These are phyloP conservation scores for Xylaria sp. DNA, from an alignment of 2,329 filamentous ascomycete genomes.

Conservation along the genomic window DNA sequence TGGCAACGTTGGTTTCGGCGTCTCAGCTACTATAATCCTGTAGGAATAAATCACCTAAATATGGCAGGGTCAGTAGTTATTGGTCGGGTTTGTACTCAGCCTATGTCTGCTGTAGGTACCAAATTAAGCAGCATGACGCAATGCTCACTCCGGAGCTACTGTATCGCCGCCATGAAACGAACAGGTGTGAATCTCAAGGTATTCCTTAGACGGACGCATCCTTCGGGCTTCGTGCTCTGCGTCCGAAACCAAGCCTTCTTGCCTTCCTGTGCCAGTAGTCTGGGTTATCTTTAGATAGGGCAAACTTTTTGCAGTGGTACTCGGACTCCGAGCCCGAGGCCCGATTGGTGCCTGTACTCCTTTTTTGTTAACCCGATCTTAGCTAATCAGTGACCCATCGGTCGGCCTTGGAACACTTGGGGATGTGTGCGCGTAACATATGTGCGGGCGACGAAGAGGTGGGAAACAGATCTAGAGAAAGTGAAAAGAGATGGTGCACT, in stretches of 20 bases:
- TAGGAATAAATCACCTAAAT: neutral
- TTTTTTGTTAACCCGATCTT: neutral
- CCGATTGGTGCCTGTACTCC: constrained; percentile 25
- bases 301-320: neutral
- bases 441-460: neutral
- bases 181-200: neutral
- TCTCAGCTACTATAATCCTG: constrained; percentile 7
- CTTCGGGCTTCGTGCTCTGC: constrained; percentile 23
- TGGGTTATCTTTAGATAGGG: constrained; percentile 10
- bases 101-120: neutral
- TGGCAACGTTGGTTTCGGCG: neutral
- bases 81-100: neutral
- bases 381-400: constrained; percentile 16
- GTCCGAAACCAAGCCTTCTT: constrained; percentile 20
- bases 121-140: constrained; percentile 15
- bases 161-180: constrained; percentile 2
- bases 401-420: neutral
- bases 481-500: constrained; percentile 1
- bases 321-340: constrained; percentile 33
- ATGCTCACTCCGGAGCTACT: constrained; percentile 4
- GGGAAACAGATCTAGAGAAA: constrained; percentile 2
- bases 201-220: constrained; percentile 17
- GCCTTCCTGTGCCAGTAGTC: neutral
- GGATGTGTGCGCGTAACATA: neutral
- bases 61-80: neutral